Evolutionary conservation across 129 eudicot genomes (phyloP), one percentile per base, ranked within the genome.

Genomic region (Daucus carota): DNA sequence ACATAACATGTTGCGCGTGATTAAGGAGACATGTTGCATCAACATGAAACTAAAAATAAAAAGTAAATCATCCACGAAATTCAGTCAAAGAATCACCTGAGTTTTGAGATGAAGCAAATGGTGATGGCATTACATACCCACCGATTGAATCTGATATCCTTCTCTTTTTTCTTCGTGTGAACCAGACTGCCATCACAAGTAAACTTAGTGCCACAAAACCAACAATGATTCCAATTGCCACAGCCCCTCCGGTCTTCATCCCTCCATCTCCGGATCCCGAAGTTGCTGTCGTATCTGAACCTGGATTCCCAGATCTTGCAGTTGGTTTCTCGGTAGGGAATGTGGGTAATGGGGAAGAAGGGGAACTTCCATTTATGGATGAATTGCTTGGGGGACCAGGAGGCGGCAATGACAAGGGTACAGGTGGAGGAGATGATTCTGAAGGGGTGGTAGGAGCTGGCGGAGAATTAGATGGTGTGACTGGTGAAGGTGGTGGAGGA

Each of bases 41-140:
- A 50, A 9, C 8, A 54, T 54, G 22, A 36, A 73, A 70, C 42
- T 22, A 72, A 26, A 80, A 76, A 73, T 73, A 47, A 36, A 44
- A 76, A 80, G 73, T 22, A 75, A 13, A 43, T 26, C 31, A 65
- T 68, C 1, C 57, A 52, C 57, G 43, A 75, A 78, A 63, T 15
- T 29, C 33, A 52, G 54, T 75, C 47, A 52, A 63, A 77, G 32
- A 20, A 79, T 60, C 80, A 94, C 99, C 99, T 86, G 99, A 95
- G 68, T 80, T 83, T 77, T 86, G 99, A 42, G 99, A 91, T 76
- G 96, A 91, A 44, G 92, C 83, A 69, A 82, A 89, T 28, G 96
- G 97, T 54, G 99, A 89, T 42, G 97, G 97, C 88, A 84, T 72
- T 41, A 78, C 73, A 74, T 93, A 88, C 33, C 70, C 86, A 26